Evolutionary conservation across 2,329 filamentous ascomycete species (phyloP), one percentile per base, ranked within the genome.

Genomic region (Neopestalotiopsis clavispora): DNA sequence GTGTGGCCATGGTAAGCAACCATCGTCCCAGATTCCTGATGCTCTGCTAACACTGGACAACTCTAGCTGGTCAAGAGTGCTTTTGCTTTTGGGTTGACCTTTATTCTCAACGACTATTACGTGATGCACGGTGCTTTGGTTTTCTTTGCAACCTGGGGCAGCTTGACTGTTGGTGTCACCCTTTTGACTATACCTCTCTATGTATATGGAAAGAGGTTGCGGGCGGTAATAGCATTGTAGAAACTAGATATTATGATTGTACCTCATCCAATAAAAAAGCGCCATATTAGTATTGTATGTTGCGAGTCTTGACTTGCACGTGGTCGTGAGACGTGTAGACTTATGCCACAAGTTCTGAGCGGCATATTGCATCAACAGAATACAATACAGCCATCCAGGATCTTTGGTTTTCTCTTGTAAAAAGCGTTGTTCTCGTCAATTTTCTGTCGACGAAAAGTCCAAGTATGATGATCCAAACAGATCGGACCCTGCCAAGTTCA

Each of bases 101-200:
- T 59, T 30, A n/a, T 59, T 3, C 56, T 59, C n/a, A 59, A 59
- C 20, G 20, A 59, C 20, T 59, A 59, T 14, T 59, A 59, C 9
- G 20, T 28, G 9, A 9, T 10, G 12, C 56, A 59, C 10, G 56
- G 23, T 59, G 56, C 56, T 4, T 32, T 28, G 20, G 23, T 30
- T 10, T 59, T 59, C 59, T 64, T 64, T 32, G 4, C 14, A 2
- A 65, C 40, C 40, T 65, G 28, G 30, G 59, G 23, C 23, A 58
- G 14, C 12, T 32, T 68, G 49, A 60, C 32, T 7, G 69, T 63
- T 66, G 58, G 61, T 45, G 38, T 65, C 52, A 68, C 77, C 69
- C 4, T 67, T 17, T 20, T 68, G n/a, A 58, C 66, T 10, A 30
- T 68, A 3, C 59, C 59, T 17, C 20, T 65, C 17, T 64, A 64